Percentiles rank a stretch among this genome's conserved stretches.
Evolutionary conservation across 495 filamentous ascomycete species (phyloP).

Genomic region (Sabuloglossum arenarium): DNA sequence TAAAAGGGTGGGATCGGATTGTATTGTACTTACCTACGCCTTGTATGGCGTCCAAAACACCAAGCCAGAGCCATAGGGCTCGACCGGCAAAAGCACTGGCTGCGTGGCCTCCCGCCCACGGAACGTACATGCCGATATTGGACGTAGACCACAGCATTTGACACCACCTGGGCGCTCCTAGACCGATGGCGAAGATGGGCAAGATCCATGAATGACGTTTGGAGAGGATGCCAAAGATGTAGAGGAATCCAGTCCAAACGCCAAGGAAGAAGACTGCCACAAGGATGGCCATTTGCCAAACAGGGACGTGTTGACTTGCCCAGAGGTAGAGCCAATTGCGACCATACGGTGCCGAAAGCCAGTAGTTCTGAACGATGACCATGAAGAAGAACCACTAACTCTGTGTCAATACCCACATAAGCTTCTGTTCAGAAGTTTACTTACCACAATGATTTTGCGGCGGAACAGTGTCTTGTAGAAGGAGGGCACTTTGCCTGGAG

Average conservation of each 20-base stretch:
- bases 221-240: slow-evolving; percentile 21
- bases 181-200: slow-evolving; percentile 29
- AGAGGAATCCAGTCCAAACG: slow-evolving; percentile 22
- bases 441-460: slow-evolving; percentile 30
- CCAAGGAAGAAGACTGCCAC: slow-evolving; percentile 24
- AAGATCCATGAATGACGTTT: slow-evolving; percentile 28
- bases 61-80: slow-evolving; percentile 29
- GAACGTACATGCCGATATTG: slow-evolving; percentile 24
- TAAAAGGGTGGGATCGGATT: too few relatives aligned
- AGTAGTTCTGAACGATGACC: slow-evolving; percentile 48
- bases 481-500: slow-evolving; percentile 42
- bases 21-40: slow-evolving; percentile 28
- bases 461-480: slow-evolving; percentile 34
- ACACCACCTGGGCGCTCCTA: slow-evolving; percentile 29
- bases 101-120: slow-evolving; percentile 24
- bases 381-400: slow-evolving; percentile 36
- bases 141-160: slow-evolving; percentile 32
- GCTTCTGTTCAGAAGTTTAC: neutral
- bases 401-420: neutral
- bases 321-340: slow-evolving; percentile 28
- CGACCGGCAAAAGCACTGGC: slow-evolving; percentile 24
- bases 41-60: slow-evolving; percentile 26
- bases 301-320: slow-evolving; percentile 23
- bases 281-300: slow-evolving; percentile 26
- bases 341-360: slow-evolving; percentile 22